Evolutionary conservation across 1,139 yeast genomes (phyloP).

Genomic region (Candida sp.): DNA sequence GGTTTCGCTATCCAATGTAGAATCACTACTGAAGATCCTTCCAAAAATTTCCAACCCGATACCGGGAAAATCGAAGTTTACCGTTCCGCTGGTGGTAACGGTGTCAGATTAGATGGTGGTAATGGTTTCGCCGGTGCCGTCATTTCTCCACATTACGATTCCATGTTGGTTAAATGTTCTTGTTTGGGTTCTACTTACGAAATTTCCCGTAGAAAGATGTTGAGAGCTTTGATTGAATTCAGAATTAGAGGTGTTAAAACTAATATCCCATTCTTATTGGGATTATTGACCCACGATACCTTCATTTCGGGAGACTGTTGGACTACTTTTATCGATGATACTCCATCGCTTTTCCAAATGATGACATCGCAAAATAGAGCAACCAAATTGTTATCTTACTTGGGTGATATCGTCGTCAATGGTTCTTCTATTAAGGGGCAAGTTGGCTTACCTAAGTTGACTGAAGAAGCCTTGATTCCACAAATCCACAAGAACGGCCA

Average conservation of each 20-base stretch:
- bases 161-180: conserved; percentile 97
- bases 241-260: conserved; percentile 99
- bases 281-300: conserved; percentile 90
- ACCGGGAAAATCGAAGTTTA: conserved; percentile 98
- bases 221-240: conserved; percentile 93
- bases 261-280: conserved; percentile 91
- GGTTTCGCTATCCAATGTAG: conserved; percentile 99
- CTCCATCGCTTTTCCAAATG: conserved; percentile 95
- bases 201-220: conserved; percentile 96
- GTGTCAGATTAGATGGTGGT: conserved; percentile 98
- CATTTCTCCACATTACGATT: conserved; percentile 96
- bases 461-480: conserved; percentile 74
- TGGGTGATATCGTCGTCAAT: conserved; percentile 91
- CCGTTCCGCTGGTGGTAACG: conserved; percentile 99
- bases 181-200: conserved; percentile 97
- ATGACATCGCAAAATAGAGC: conserved; percentile 96
- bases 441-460: conserved; percentile 83
- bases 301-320: conserved; percentile 88
- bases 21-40: conserved; percentile 97
- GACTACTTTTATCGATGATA: conserved; percentile 99
- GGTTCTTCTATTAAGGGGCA: conserved; percentile 97
- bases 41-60: conserved; percentile 97
- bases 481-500: conserved; percentile 53
- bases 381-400: conserved; percentile 81
- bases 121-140: conserved; percentile 99